Percentiles rank a stretch among this genome's conserved stretches.
Evolutionary conservation across 257 asterid genomes (phyloP).

Genomic region (Solanum peruvianum): DNA sequence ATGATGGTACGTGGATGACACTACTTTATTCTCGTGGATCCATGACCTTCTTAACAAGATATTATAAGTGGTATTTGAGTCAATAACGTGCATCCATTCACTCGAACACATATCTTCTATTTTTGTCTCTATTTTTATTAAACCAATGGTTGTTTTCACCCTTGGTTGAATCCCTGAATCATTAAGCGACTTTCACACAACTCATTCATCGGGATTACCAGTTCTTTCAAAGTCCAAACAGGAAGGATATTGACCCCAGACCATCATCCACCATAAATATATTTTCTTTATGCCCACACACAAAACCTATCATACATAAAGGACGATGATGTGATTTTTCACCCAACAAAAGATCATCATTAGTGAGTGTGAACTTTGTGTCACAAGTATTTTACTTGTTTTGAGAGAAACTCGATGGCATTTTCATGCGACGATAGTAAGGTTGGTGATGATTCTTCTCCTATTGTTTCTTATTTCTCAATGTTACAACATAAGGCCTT

Average conservation of each 20-base stretch:
- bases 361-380: not conserved
- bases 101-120: no score
- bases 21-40: no score
- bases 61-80: no score
- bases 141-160: not conserved
- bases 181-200: rapidly evolving
- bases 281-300: not conserved
- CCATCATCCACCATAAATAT: not conserved
- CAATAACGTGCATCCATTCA: no score
- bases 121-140: no score
- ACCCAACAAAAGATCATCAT: not conserved
- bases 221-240: rapidly evolving
- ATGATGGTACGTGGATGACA: no score
- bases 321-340: not conserved
- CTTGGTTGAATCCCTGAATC: not conserved
- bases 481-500: not conserved
- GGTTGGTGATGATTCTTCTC: not conserved
- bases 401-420: not conserved
- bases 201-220: not conserved
- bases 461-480: not conserved
- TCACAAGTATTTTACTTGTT: not conserved
- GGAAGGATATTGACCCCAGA: rapidly evolving
- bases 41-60: no score
- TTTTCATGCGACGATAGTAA: not conserved
- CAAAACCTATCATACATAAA: not conserved